phyloP scores from a whole-genome alignment of 2,329 filamentous ascomycete genomes.

The Orbilia brochopaga region DNA sequence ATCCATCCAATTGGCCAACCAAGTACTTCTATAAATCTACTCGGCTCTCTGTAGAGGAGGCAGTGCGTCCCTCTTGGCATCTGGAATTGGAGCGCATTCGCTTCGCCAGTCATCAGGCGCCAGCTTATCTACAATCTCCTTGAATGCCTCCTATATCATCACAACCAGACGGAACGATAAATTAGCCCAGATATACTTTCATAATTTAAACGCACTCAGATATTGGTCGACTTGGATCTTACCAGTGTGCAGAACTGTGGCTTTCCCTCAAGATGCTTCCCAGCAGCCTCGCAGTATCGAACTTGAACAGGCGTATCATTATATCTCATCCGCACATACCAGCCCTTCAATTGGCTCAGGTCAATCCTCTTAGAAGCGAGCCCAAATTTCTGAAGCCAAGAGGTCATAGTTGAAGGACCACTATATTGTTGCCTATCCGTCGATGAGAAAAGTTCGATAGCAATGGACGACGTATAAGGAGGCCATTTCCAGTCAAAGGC shows the following conservation, averaged over 20 bases:
- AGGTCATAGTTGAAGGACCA: slow-evolving; percentile 24
- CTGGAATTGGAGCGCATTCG: slow-evolving; percentile 61
- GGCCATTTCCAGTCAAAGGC: slow-evolving; percentile 83
- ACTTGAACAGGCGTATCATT: slow-evolving; percentile 83
- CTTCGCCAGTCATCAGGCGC: slow-evolving; percentile 79
- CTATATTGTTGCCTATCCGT: slow-evolving; percentile 54
- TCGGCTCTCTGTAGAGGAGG: slow-evolving; percentile 59
- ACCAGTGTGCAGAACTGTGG: slow-evolving; percentile 88
- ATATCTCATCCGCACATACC: slow-evolving; percentile 89
- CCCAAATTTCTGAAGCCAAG: slow-evolving; percentile 42
- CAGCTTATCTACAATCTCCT: slow-evolving; percentile 86
- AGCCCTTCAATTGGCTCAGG: slow-evolving; percentile 69
- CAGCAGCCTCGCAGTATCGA: slow-evolving; percentile 76
- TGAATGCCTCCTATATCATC: slow-evolving; percentile 75
- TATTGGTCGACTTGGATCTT: slow-evolving; percentile 56
- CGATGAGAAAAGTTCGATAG: slow-evolving; percentile 80
- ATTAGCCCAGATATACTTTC: not conserved
- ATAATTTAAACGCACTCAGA: too few species aligned
- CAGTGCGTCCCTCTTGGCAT: slow-evolving; percentile 64
- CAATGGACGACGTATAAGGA: slow-evolving; percentile 89
- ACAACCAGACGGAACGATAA: slow-evolving; percentile 2
- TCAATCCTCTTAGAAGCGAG: slow-evolving; percentile 21
- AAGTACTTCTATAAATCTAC: too few species aligned
- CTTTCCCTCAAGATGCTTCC: slow-evolving; percentile 85
- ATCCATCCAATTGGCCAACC: too few species aligned